These are phyloP conservation scores for Neospora caninum DNA, from an alignment of 169 alveolate genomes.

Conservation along the genomic window DNA sequence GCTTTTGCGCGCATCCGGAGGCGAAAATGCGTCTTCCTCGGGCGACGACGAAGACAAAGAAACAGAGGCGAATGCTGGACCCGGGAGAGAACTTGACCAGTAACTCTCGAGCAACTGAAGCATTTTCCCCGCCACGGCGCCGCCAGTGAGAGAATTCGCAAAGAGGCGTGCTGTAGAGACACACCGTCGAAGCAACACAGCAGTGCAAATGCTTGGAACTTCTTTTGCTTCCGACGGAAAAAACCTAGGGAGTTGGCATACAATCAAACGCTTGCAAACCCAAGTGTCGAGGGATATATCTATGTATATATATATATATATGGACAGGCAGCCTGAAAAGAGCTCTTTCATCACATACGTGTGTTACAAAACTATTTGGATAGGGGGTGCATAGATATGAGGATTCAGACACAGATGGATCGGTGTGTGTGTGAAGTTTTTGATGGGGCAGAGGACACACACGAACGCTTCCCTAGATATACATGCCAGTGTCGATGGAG, in stretches of 20 bases:
- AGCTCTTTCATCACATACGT: no score
- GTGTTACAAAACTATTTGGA: no score
- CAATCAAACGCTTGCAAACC: neutral
- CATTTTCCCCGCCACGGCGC: conserved; percentile 29
- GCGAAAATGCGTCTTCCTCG: neutral
- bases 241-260: neutral
- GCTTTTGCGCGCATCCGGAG: neutral
- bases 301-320: neutral
- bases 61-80: neutral
- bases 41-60: neutral
- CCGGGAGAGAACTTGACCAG: neutral
- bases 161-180: conserved; percentile 15
- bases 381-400: neutral
- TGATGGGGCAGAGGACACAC: no score
- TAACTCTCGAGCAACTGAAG: conserved; percentile 4
- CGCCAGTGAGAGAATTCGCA: conserved; percentile 17
- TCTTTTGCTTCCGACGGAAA: neutral
- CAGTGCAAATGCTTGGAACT: no score
- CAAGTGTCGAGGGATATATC: neutral
- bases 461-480: no score
- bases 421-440: no score
- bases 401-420: neutral
- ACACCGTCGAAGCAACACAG: neutral
- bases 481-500: no score
- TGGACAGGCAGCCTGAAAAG: neutral